Evolutionary conservation across 768 basidiomycete genomes (phyloP), one percentile per base, ranked within the genome.

Genomic region (Cantharellus cinnabarinus): DNA sequence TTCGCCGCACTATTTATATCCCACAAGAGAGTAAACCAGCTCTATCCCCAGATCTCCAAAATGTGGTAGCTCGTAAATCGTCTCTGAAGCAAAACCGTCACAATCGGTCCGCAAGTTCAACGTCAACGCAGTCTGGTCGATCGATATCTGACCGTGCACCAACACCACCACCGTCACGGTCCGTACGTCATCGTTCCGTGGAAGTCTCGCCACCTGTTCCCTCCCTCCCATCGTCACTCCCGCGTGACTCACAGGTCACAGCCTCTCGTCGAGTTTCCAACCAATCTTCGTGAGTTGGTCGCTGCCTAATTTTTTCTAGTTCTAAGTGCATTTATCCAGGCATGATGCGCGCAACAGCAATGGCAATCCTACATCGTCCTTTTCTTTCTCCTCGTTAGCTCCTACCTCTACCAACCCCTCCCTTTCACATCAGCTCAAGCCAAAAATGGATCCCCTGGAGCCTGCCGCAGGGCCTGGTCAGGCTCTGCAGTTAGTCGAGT

Each of bases 91-190:
- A n/a, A 15, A 29, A 29, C 20, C 54, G 71, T 20, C 78, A 78
- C 55, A 79, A 81, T 51, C 79, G 81, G 44, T 76, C 83, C 58
- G 74, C 75, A 15, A 85, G 87, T 63, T 73, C 75, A 5, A 68
- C 68, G 20, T 78, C 76, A 35, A 69, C 78, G 7, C 71, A 75
- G 15, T 89, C 86, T 0, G 78, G 71, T 63, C 80, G 82, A 59
- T 88, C 87, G 50, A 74, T 88, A 38, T 81, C 85, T 63, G 88
- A 89, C 63, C 82, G 87, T 57, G 82, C 73, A 7, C 87, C 86
- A 5, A 89, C 88, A 4, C 87, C 87, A n/a, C 88, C 87, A 15
- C 88, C 88, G 40, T 80, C 78, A 78, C 42, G 29, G 39, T 63
- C 71, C 77, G 3, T 72, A 75, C 53, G 51, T 44, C 52, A 60